A percentile compares a stretch with the other conserved stretches of the same genome.
phyloP scores from a whole-genome alignment of 768 basidiomycete species.

The Suillus variegatus region DNA sequence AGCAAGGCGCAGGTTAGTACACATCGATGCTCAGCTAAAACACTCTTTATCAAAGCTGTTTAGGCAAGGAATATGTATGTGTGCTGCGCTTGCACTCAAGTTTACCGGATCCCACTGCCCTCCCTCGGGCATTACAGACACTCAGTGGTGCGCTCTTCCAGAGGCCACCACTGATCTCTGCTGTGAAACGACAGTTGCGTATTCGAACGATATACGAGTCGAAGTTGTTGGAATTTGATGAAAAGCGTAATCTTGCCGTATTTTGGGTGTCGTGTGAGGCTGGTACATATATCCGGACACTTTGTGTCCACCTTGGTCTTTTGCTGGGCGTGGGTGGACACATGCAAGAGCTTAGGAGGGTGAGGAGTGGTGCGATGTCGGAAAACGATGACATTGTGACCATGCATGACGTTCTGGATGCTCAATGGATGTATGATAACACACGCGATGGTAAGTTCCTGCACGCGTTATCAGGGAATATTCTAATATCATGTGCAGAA shows the following conservation, averaged over 20 bases:
- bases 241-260: conserved; percentile 93
- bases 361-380: conserved; percentile 93
- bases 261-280: conserved; percentile 99
- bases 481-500: conserved; percentile 52
- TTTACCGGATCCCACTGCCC: conserved; percentile 78
- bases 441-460: conserved; percentile 79
- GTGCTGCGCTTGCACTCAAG: conserved; percentile 89
- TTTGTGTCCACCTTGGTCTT: conserved; percentile 96
- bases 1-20: conserved; percentile 91
- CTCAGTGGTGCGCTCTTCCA: conserved; percentile 98
- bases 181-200: conserved; percentile 96
- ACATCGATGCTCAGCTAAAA: neutral
- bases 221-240: conserved; percentile 94
- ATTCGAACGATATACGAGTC: conserved; percentile 97
- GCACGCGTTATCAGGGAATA: conserved; percentile 8
- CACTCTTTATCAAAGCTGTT: conserved; percentile 8
- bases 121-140: conserved; percentile 94
- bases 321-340: conserved; percentile 97
- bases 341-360: conserved; percentile 97
- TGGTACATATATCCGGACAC: conserved; percentile 93
- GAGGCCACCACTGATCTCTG: conserved; percentile 97
- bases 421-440: conserved; percentile 98
- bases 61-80: conserved; percentile 98
- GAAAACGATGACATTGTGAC: conserved; percentile 99
- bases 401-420: conserved; percentile 99